Evolutionary conservation across 2,329 filamentous ascomycete genomes (phyloP).

Genomic region (Colletotrichum scovillei): DNA sequence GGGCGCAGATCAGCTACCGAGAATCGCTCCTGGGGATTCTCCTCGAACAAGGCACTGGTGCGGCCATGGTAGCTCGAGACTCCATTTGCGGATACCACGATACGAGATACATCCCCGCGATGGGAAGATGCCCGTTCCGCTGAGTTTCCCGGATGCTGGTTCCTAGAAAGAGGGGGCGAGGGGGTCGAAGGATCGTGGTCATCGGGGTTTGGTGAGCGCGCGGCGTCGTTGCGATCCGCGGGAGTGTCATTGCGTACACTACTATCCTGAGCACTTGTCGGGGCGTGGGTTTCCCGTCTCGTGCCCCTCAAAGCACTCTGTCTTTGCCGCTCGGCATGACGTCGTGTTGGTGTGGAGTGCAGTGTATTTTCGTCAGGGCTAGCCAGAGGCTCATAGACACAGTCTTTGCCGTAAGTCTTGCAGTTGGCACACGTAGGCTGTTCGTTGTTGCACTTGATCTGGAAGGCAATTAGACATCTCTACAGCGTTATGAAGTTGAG

Average conservation of each 20-base stretch:
- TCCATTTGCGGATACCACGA: slow-evolving; percentile 52
- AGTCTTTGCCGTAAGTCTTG: slow-evolving; percentile 55
- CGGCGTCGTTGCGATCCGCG: not conserved
- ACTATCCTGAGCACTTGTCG: not conserved
- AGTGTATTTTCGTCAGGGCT: slow-evolving; percentile 36
- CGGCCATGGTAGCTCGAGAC: slow-evolving; percentile 60
- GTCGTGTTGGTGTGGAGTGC: not conserved
- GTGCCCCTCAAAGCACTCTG: not conserved
- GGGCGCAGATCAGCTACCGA: slow-evolving; percentile 36
- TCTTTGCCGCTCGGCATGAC: not conserved
- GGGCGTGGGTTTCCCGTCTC: not conserved
- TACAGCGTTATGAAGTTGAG: not conserved
- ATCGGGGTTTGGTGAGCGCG: not conserved
- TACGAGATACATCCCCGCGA: slow-evolving; percentile 45
- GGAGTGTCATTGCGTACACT: not conserved
- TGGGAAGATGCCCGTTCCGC: not conserved
- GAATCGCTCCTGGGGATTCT: slow-evolving; percentile 41
- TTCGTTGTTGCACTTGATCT: slow-evolving; percentile 63
- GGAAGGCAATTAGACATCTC: not conserved
- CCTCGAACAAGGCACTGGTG: slow-evolving; percentile 61
- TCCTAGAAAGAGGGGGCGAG: not conserved
- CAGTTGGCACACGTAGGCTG: slow-evolving; percentile 59
- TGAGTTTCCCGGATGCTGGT: too few relatives aligned
- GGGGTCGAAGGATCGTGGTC: not conserved
- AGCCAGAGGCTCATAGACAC: slow-evolving; percentile 51